A percentile compares a stretch with the other conserved stretches of the same genome.
phyloP scores from a whole-genome alignment of 1,139 yeast species.

The Lizanozyma gosingica region DNA sequence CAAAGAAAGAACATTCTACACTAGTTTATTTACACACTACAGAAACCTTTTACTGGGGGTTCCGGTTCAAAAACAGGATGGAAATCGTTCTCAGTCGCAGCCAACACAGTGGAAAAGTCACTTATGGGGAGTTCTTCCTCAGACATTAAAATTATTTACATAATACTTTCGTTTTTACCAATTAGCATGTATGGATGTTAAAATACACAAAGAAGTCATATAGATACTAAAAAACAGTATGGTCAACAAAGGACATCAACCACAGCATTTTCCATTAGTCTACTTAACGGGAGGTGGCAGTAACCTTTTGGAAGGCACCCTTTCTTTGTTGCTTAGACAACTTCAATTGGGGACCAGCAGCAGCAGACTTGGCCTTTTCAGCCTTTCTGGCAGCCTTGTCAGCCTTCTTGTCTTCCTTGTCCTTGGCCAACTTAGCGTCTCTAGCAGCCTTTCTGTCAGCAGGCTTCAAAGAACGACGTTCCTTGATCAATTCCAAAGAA shows the following conservation, averaged over 20 bases:
- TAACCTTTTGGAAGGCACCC: slow-evolving; percentile 95
- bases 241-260: slow-evolving; percentile 4
- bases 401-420: slow-evolving; percentile 93
- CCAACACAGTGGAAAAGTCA: not conserved
- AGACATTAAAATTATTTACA: slow-evolving; percentile 13
- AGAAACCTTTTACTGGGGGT: not conserved
- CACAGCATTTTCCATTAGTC: slow-evolving; percentile 5
- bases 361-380: slow-evolving; percentile 81
- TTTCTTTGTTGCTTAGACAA: slow-evolving; percentile 80
- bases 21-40: not conserved
- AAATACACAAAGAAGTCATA: slow-evolving; percentile 2
- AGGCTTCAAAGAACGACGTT: slow-evolving; percentile 94
- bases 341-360: slow-evolving; percentile 52
- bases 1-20: not conserved
- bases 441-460: slow-evolving; percentile 97
- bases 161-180: slow-evolving; percentile 5
- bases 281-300: slow-evolving; percentile 89
- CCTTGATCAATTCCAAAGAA: slow-evolving; percentile 94
- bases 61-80: not conserved
- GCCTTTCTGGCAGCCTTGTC: slow-evolving; percentile 93
- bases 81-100: slow-evolving; percentile 2
- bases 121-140: not conserved
- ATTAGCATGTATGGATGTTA: not conserved
- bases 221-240: not conserved
- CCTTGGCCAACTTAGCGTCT: slow-evolving; percentile 82